A percentile compares a stretch with the other conserved stretches of the same genome.
Conservation (phyloP, 2,329 filamentous ascomycete genomes). For the Colletotrichum tanaceti region DNA sequence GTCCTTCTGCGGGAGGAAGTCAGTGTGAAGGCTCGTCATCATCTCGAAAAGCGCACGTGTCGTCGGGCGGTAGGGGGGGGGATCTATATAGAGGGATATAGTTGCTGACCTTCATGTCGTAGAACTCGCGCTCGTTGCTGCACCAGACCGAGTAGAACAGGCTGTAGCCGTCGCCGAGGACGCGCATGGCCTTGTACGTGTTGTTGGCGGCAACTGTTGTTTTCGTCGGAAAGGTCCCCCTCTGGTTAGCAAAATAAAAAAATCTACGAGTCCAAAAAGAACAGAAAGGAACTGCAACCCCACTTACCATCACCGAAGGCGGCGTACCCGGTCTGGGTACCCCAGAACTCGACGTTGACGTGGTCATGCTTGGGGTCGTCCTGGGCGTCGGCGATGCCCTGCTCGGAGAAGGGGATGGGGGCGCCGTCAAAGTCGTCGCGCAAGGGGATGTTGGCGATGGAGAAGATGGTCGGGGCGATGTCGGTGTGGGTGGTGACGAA, state of each 20-base stretch:
- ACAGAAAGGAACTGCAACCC: too few species aligned
- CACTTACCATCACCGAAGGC: constrained; percentile 25
- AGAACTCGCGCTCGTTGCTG: constrained; percentile 74
- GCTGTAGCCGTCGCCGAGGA: constrained; percentile 66
- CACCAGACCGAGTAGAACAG: constrained; percentile 78
- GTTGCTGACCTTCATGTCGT: constrained; percentile 68
- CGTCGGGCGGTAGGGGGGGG: too few species aligned
- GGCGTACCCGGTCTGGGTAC: too few species aligned
- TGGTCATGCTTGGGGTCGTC: constrained; percentile 59
- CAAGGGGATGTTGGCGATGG: constrained; percentile 54
- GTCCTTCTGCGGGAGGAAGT: constrained; percentile 54
- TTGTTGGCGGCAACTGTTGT: constrained; percentile 55
- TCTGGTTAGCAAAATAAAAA: not conserved
- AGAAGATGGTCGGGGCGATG: constrained; percentile 70
- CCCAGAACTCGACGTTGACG: constrained; percentile 70
- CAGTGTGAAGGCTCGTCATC: not conserved
- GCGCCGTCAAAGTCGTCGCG: constrained; percentile 67
- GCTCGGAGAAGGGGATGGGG: constrained; percentile 58
- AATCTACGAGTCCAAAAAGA: too few species aligned
- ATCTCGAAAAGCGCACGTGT: too few species aligned
- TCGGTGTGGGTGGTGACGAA: constrained; percentile 71
- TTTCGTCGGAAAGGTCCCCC: too few species aligned
- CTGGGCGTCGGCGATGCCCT: constrained; percentile 42
- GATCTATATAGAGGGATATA: too few species aligned
- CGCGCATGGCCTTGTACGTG: constrained; percentile 71